These are phyloP conservation scores for Nevesoporus exiguus DNA, from an alignment of 768 basidiomycete species.

Conservation along the genomic window DNA sequence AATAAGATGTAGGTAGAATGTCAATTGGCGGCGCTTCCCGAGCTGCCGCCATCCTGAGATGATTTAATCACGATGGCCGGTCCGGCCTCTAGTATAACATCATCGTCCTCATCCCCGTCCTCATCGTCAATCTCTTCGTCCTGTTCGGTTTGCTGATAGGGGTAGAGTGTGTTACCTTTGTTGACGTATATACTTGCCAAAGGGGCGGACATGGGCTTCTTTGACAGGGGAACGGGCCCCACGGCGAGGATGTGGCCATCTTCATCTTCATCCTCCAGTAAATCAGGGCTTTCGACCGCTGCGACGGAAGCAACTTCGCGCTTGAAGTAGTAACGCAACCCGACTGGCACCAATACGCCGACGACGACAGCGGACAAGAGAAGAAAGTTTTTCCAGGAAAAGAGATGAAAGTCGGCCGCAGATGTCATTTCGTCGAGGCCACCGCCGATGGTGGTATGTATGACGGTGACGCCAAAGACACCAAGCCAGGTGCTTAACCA, in stretches of 20 bases:
- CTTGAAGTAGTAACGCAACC: constrained; percentile 78
- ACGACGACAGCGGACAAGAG: constrained; percentile 80
- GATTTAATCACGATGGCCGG: constrained; percentile 52
- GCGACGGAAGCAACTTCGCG: constrained; percentile 48
- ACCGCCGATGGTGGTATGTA: constrained; percentile 92
- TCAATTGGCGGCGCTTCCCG: constrained; percentile 22
- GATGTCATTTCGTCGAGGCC: constrained; percentile 95
- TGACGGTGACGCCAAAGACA: constrained; percentile 86
- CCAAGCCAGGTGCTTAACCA: constrained; percentile 90
- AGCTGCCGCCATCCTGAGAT: constrained; percentile 21
- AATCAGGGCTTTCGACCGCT: constrained; percentile 34
- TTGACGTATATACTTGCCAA: constrained; percentile 32
- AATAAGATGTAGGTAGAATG: constrained; percentile 10
- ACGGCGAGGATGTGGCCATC: constrained; percentile 53
- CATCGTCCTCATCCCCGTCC: constrained; percentile 59
- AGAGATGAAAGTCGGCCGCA: constrained; percentile 87
- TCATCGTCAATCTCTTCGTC: constrained; percentile 64
- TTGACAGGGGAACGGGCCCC: constrained; percentile 46
- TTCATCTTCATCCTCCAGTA: constrained; percentile 34
- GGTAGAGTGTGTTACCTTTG: constrained; percentile 38
- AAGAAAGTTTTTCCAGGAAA: constrained; percentile 90
- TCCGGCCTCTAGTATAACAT: constrained; percentile 73
- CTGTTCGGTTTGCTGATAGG: constrained; percentile 47
- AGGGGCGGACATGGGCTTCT: constrained; percentile 38
- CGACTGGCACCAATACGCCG: constrained; percentile 92